These are phyloP conservation scores for Hevea brasiliensis DNA, from an alignment of 345 rosid genomes.

Conservation along the genomic window DNA sequence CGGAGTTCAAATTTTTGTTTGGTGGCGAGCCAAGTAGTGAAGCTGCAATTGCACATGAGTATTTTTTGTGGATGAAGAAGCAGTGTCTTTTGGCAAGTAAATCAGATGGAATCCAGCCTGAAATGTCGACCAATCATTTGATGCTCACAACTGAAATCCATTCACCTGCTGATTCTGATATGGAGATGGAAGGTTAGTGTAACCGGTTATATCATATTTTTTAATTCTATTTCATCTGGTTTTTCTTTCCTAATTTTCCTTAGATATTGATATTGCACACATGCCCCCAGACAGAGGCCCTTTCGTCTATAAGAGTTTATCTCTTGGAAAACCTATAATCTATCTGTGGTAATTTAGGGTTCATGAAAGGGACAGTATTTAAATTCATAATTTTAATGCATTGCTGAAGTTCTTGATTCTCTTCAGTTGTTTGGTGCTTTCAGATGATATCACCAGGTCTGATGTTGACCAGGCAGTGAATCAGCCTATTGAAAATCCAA, in stretches of 20 bases:
- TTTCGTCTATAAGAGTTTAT: background rate
- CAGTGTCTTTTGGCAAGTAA: slow-evolving; percentile 22
- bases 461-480: slow-evolving; percentile 38
- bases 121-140: slow-evolving; percentile 14
- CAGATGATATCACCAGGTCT: slow-evolving; percentile 71
- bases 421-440: slow-evolving; percentile 18
- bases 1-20: slow-evolving; percentile 42
- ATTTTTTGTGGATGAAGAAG: slow-evolving; percentile 43
- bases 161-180: slow-evolving; percentile 58
- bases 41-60: slow-evolving; percentile 38
- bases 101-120: slow-evolving; percentile 20
- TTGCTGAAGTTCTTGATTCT: background rate
- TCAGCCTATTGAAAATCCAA: slow-evolving; percentile 26
- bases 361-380: background rate
- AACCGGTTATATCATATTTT: background rate
- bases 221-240: no score
- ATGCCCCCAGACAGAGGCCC: background rate
- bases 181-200: slow-evolving; percentile 87
- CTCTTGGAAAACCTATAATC: background rate
- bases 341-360: no score
- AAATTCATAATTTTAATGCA: background rate
- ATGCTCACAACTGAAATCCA: slow-evolving; percentile 22
- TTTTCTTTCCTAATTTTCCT: no score
- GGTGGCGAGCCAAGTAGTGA: slow-evolving; percentile 45
- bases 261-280: no score